phyloP scores from a whole-genome alignment of 2,329 filamentous ascomycete species.

The Alternaria arbusti region DNA sequence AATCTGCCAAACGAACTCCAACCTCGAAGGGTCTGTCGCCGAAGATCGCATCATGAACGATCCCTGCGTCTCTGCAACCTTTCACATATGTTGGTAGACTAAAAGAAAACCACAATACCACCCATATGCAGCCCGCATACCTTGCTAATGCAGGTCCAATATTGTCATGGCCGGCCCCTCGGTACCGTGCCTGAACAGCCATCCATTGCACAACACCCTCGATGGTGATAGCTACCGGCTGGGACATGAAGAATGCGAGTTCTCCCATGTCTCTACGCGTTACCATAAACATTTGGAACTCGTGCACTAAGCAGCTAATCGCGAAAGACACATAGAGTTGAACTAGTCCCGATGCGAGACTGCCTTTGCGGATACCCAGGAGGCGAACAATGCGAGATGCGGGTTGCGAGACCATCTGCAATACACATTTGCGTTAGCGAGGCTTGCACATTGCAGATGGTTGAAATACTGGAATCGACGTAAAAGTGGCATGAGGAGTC shows the following conservation, averaged over 20 bases:
- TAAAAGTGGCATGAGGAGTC: not conserved
- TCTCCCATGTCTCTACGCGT: slow-evolving; percentile 11
- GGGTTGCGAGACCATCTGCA: slow-evolving; percentile 8
- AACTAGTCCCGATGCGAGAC: not conserved
- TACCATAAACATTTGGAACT: slow-evolving; percentile 8
- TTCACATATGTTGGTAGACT: not conserved
- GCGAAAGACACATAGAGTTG: slow-evolving; percentile 1
- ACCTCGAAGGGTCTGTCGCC: not conserved
- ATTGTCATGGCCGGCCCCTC: not conserved
- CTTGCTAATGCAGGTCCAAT: not conserved
- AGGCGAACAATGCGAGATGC: not conserved
- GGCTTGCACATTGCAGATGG: not conserved
- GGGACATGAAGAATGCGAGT: slow-evolving; percentile 4
- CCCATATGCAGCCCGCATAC: not conserved
- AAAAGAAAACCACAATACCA: not conserved
- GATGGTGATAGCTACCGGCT: not conserved
- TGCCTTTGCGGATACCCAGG: not conserved
- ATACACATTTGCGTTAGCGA: not conserved
- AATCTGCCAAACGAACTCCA: not conserved
- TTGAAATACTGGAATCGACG: not conserved
- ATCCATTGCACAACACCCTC: not conserved
- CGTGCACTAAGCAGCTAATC: slow-evolving; percentile 7
- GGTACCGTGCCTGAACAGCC: not conserved
- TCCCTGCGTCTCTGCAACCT: not conserved
- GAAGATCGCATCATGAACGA: not conserved